Evolutionary conservation across 768 basidiomycete genomes (phyloP).

Genomic region (Suillus occidentalis): DNA sequence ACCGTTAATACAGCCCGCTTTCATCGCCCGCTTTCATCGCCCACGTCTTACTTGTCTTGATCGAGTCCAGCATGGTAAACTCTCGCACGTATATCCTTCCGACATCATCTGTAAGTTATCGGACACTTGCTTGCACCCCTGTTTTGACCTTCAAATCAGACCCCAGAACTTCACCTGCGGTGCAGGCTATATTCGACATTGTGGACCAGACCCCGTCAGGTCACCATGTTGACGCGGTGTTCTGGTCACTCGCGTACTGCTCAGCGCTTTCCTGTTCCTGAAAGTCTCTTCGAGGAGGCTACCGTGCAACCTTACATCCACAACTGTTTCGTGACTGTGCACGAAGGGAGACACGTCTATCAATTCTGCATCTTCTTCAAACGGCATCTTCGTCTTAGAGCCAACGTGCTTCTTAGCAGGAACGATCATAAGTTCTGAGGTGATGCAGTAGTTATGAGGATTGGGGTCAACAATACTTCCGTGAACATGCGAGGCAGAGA

Average conservation of each 20-base stretch:
- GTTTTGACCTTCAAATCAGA: background rate
- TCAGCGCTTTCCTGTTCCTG: too few relatives aligned
- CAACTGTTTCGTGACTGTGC: too few relatives aligned
- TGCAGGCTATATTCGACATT: slow-evolving; percentile 9
- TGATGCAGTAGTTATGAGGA: background rate
- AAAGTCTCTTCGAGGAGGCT: too few relatives aligned
- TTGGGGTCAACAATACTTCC: background rate
- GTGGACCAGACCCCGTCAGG: slow-evolving; percentile 3
- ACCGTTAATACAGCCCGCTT: background rate
- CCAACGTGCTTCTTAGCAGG: slow-evolving; percentile 1
- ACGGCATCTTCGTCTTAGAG: slow-evolving; percentile 4
- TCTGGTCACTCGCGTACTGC: background rate
- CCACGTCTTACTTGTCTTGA: too few relatives aligned
- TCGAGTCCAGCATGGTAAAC: background rate
- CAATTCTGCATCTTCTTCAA: slow-evolving; percentile 14
- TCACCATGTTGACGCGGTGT: slow-evolving; percentile 3
- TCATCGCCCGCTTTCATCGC: too few relatives aligned
- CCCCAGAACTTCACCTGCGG: slow-evolving; percentile 2
- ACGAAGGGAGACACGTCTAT: background rate
- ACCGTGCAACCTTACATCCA: too few relatives aligned
- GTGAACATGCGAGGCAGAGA: too few relatives aligned
- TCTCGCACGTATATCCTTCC: slow-evolving; percentile 2
- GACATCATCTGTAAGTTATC: background rate
- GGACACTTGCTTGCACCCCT: background rate
- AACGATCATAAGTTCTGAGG: too few relatives aligned